Evolutionary conservation across 2,329 filamentous ascomycete species (phyloP).

Genomic region (Xylariaceae sp.): DNA sequence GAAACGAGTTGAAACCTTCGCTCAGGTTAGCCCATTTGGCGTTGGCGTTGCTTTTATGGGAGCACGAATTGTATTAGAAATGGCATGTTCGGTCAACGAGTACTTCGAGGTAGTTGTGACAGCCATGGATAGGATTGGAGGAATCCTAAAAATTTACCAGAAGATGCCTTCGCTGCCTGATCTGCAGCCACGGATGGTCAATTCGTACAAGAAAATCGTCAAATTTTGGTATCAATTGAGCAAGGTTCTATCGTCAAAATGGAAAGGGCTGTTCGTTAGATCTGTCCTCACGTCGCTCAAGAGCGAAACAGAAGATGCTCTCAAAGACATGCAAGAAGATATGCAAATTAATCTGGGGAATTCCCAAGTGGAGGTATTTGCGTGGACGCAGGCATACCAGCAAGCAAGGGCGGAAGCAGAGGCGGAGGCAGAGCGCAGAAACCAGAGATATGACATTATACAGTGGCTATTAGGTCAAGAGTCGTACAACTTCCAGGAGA

Average conservation of each 20-base stretch:
- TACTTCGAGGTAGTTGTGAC: constrained; percentile 19
- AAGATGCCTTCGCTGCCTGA: constrained; percentile 11
- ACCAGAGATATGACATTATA: constrained; percentile 8
- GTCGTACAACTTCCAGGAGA: constrained; percentile 13
- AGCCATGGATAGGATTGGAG: constrained; percentile 15
- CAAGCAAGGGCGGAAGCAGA: constrained; percentile 5
- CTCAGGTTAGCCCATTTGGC: constrained; percentile 14
- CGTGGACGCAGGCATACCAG: constrained; percentile 6
- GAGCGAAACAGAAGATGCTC: constrained; percentile 16
- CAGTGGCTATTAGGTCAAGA: constrained; percentile 19
- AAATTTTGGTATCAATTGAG: constrained; percentile 21
- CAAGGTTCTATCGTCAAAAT: constrained; percentile 15
- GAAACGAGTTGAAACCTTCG: constrained; percentile 16
- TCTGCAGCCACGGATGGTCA: constrained; percentile 8
- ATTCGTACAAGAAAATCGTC: constrained; percentile 22
- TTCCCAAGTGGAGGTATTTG: constrained; percentile 10
- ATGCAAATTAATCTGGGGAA: constrained; percentile 22
- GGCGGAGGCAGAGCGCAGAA: constrained; percentile 8
- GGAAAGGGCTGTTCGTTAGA: constrained; percentile 8
- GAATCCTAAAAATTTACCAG: constrained; percentile 17
- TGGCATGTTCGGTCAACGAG: constrained; percentile 16
- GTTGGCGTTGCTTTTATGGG: constrained; percentile 17
- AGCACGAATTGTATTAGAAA: constrained; percentile 19
- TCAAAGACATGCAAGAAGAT: constrained; percentile 17
- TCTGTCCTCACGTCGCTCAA: constrained; percentile 15